A percentile compares a stretch with the other conserved stretches of the same genome.
Evolutionary conservation across 177 flowering plant genomes (phyloP).

Genomic region (Vitis hybrid): DNA sequence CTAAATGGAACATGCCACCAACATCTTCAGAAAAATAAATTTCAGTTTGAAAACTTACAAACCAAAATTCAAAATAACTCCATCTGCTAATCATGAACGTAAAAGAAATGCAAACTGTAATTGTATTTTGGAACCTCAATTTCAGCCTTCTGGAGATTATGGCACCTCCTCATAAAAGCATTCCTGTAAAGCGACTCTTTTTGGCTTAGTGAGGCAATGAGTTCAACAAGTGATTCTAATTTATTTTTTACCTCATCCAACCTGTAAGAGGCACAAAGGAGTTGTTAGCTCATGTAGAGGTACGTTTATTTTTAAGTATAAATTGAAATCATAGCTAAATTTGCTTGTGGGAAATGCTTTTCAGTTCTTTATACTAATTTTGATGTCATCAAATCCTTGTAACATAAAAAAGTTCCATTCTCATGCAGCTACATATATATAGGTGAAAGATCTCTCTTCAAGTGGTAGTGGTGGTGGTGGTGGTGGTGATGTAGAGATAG

Average conservation of each 20-base stretch:
- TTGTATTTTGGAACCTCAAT: constrained; percentile 48
- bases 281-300: not conserved
- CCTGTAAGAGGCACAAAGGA: constrained; percentile 33
- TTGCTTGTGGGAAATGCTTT: no score
- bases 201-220: constrained; percentile 23
- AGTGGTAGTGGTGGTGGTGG: no score
- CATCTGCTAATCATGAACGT: not conserved
- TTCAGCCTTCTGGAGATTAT: constrained; percentile 67
- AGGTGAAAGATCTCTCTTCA: no score
- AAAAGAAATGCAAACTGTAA: not conserved
- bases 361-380: no score
- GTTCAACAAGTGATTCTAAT: constrained; percentile 26
- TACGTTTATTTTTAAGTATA: no score
- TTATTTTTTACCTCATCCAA: constrained; percentile 37
- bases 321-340: no score
- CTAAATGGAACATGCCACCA: constrained; percentile 26
- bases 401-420: no score
- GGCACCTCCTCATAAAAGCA: constrained; percentile 64
- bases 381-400: no score
- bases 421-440: no score
- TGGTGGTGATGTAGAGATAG: no score
- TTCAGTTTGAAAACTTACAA: no score
- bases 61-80: no score
- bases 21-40: not conserved
- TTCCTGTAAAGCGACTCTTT: constrained; percentile 46